phyloP scores from a whole-genome alignment of 495 filamentous ascomycete species.

The Podospora pseudopauciseta region DNA sequence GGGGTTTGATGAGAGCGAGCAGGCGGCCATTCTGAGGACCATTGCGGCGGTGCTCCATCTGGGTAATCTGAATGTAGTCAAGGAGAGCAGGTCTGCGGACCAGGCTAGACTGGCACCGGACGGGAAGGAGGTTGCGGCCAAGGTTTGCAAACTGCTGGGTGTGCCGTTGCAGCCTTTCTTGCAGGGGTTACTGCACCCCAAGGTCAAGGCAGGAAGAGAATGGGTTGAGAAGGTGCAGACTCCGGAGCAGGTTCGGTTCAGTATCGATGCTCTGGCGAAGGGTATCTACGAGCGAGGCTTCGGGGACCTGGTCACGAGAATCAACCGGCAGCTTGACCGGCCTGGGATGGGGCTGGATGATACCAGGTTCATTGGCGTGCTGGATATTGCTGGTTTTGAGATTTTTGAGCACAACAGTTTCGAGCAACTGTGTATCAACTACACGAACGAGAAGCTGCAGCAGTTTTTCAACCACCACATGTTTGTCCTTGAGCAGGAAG shows the following conservation, averaged over 20 bases:
- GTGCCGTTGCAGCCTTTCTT: slow-evolving; percentile 81
- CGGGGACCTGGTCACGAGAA: slow-evolving; percentile 83
- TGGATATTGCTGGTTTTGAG: slow-evolving; percentile 99
- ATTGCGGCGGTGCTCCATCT: slow-evolving; percentile 90
- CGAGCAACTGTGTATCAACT: slow-evolving; percentile 99
- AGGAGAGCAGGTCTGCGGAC: slow-evolving; percentile 84
- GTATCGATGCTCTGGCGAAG: slow-evolving; percentile 89
- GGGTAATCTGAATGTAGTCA: slow-evolving; percentile 83
- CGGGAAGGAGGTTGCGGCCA: slow-evolving; percentile 64
- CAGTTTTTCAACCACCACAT: slow-evolving; percentile 99
- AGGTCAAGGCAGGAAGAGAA: slow-evolving; percentile 90
- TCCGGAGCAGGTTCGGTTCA: slow-evolving; percentile 87
- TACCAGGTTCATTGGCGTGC: slow-evolving; percentile 91
- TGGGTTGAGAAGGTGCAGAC: slow-evolving; percentile 99
- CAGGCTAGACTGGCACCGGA: slow-evolving; percentile 80
- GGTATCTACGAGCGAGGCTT: slow-evolving; percentile 97
- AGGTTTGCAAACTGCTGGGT: slow-evolving; percentile 78
- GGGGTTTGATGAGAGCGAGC: slow-evolving; percentile 86
- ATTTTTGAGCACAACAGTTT: slow-evolving; percentile 99
- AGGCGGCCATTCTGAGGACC: slow-evolving; percentile 75
- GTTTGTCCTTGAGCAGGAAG: slow-evolving; percentile 98
- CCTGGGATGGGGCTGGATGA: slow-evolving; percentile 76
- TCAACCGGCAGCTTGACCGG: slow-evolving; percentile 87
- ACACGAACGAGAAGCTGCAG: slow-evolving; percentile 98
- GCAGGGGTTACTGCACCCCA: slow-evolving; percentile 83